Percentiles rank a stretch among this genome's conserved stretches.
These are phyloP conservation scores for Exserohilum rostratum DNA, from an alignment of 2,329 filamentous ascomycete genomes.

Conservation along the genomic window DNA sequence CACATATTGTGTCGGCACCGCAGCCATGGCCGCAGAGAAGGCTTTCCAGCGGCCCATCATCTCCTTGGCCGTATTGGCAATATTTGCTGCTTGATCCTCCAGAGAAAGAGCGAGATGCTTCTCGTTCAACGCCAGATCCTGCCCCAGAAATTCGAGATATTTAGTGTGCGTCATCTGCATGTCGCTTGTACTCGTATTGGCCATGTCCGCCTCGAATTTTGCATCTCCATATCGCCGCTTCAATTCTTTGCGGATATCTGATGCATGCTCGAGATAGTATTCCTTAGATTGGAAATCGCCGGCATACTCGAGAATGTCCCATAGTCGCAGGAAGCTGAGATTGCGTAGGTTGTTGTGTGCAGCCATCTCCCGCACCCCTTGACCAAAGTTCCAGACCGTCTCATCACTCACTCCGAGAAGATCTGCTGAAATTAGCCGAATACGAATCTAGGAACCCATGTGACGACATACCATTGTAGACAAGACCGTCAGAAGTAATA, in stretches of 20 bases:
- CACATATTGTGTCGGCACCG: constrained; percentile 29
- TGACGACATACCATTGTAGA: constrained; percentile 44
- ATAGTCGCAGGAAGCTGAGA: constrained; percentile 26
- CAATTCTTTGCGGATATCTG: constrained; percentile 33
- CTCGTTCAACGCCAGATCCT: constrained; percentile 28
- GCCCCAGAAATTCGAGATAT: constrained; percentile 35
- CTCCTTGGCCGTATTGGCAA: constrained; percentile 35
- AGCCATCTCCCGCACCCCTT: constrained; percentile 22
- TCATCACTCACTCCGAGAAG: constrained; percentile 52
- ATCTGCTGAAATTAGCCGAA: constrained; percentile 31
- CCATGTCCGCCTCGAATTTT: constrained; percentile 39
- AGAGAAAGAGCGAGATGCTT: constrained; percentile 22
- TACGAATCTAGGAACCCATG: not conserved
- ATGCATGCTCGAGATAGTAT: constrained; percentile 32
- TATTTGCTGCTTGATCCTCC: constrained; percentile 26
- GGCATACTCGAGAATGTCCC: constrained; percentile 25
- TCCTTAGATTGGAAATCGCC: constrained; percentile 25
- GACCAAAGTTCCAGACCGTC: constrained; percentile 50
- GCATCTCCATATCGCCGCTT: constrained; percentile 29
- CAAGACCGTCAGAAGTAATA: constrained; percentile 54
- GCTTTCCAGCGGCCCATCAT: constrained; percentile 42
- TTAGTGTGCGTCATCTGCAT: constrained; percentile 39
- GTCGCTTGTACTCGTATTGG: constrained; percentile 32
- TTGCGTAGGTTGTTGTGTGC: constrained; percentile 24
- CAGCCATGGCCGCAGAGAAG: constrained; percentile 30